Evolutionary conservation across 1,284 basidiomycete species (phyloP), one percentile per base, ranked within the genome.

Genomic region (Puccinia hordei): DNA sequence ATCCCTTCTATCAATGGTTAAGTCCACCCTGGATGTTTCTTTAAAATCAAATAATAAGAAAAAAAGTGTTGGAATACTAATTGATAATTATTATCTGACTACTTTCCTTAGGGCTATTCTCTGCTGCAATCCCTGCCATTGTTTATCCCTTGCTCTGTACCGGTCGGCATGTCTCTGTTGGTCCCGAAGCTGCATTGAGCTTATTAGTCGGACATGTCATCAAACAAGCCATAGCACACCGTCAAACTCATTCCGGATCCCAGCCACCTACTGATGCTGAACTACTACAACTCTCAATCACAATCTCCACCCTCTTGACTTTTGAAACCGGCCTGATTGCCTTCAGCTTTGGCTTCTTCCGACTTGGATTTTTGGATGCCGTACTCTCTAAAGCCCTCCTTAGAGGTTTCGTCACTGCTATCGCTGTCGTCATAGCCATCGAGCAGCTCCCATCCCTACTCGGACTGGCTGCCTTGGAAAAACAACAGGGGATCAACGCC

Each of bases 281-380:
- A 35, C 85, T 93, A 15, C 89, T 90, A 22, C 46, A 75, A n/a
- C 41, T 77, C 17, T 55, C 72, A 12, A 38, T 82, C 6, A 68
- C 77, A 0, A 88, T 93, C 3, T 88, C 90, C 0, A 93, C 92
- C 35, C 89, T 93, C 15, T 91, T 94, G 76, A 92, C 93, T 0
- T 89, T 95, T 74, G 93, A 94, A 91, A 91, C 91, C 81, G 94
- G 94, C n/a, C 83, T 95, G 38, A 92, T 98, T 83, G 92, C 93
- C 0, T 93, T 93, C 83, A 85, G 92, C 13, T 88, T 98, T 46
- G 95, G 95, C 8, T 89, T 97, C 81, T 91, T 96, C 84, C 89
- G 94, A 24, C 88, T 98, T 0, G 95, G 95, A 0, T 98, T 98
- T 86, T 90, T 98, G 73, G 95, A 98, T 85, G 95, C 97, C 22